phyloP scores from a whole-genome alignment of 1,284 basidiomycete genomes.

The Sutorius eximius region DNA sequence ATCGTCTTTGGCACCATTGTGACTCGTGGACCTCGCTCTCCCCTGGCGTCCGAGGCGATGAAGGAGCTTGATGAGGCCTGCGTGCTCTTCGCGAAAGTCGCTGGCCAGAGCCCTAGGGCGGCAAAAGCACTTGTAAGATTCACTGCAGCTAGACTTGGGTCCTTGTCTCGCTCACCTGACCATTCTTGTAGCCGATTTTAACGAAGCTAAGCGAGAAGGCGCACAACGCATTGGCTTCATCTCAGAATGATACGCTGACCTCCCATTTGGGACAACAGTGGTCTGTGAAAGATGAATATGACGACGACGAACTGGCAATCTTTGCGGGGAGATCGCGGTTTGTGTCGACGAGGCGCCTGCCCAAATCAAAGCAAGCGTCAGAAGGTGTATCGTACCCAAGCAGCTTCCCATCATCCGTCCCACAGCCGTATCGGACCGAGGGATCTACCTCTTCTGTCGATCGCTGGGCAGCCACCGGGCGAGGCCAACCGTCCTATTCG shows the following conservation, averaged over 20 bases:
- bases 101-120: conserved; percentile 53
- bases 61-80: conserved; percentile 62
- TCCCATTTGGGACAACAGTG: conserved; percentile 41
- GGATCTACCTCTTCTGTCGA: conserved; percentile 10
- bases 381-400: conserved; percentile 5
- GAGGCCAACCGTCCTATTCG: conserved; percentile 13
- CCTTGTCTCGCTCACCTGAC: conserved; percentile 3
- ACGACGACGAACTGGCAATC: conserved; percentile 62
- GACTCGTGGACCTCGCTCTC: conserved; percentile 58
- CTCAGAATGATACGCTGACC: conserved; percentile 36
- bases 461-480: conserved; percentile 21
- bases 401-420: background rate
- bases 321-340: conserved; percentile 61
- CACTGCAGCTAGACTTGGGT: background rate
- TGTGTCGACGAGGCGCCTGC: conserved; percentile 40
- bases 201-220: conserved; percentile 58
- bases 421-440: conserved; percentile 26
- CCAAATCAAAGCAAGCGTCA: conserved; percentile 9
- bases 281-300: conserved; percentile 43
- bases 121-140: conserved; percentile 57
- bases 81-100: conserved; percentile 56
- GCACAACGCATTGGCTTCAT: conserved; percentile 43
- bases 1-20: conserved; percentile 69
- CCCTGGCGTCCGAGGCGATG: conserved; percentile 58
- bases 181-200: conserved; percentile 47